Evolutionary conservation across 2,329 filamentous ascomycete species (phyloP).

Genomic region (Xylariaceae sp.): DNA sequence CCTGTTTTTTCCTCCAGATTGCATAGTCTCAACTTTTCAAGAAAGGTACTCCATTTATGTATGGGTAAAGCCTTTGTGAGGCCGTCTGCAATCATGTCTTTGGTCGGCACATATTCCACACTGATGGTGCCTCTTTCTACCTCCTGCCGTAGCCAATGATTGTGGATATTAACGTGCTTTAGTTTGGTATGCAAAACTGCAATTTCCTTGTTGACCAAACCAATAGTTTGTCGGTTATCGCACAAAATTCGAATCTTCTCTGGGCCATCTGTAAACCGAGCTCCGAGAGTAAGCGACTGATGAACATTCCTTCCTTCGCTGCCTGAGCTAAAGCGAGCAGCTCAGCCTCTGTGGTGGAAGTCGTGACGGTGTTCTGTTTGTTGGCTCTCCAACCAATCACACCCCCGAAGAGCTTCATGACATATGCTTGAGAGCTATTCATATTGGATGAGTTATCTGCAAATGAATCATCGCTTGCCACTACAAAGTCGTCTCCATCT

Average conservation of each 20-base stretch:
- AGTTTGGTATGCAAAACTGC: background rate
- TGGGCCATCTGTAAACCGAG: background rate
- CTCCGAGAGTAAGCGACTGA: background rate
- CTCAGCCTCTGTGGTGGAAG: slow-evolving; percentile 2
- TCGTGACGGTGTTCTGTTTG: slow-evolving; percentile 3
- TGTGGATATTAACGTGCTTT: background rate
- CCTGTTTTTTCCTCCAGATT: no score
- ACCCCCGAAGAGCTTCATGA: background rate
- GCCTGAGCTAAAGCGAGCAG: slow-evolving; percentile 4
- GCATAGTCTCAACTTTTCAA: no score
- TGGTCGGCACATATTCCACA: background rate
- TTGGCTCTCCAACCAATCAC: slow-evolving; percentile 4
- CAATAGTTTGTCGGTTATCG: slow-evolving; percentile 9
- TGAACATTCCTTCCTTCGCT: slow-evolving; percentile 1
- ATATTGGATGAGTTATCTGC: background rate
- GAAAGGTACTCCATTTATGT: no score
- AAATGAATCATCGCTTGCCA: slow-evolving; percentile 3
- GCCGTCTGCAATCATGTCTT: background rate
- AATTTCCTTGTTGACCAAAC: background rate
- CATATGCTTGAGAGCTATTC: slow-evolving; percentile 8
- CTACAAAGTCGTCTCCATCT: background rate
- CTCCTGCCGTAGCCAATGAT: slow-evolving; percentile 1
- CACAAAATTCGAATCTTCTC: background rate
- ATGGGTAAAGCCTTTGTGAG: background rate
- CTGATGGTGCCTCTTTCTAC: background rate